Evolutionary conservation across 257 asterid genomes (phyloP).

Genomic region (Asclepias syriaca): DNA sequence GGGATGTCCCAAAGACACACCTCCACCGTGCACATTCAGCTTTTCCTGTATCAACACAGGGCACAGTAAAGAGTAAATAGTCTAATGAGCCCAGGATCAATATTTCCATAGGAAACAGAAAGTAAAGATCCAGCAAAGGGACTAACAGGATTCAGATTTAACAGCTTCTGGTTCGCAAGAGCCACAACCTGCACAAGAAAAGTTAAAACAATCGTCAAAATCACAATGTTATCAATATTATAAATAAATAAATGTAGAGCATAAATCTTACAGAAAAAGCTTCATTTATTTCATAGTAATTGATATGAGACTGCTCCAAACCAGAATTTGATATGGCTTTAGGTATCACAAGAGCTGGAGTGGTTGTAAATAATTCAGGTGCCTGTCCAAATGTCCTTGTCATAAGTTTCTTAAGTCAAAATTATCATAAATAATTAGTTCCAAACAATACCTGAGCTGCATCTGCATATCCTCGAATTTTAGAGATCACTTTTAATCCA

Average conservation of each 20-base stretch:
- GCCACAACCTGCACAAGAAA: slow-evolving; percentile 77
- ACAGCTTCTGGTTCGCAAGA: slow-evolving; percentile 72
- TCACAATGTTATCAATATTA: not conserved
- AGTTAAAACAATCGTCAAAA: slow-evolving; percentile 12
- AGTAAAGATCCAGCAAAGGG: slow-evolving; percentile 11
- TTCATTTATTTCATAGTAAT: slow-evolving; percentile 86
- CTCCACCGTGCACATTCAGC: slow-evolving; percentile 86
- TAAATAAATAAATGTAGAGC: not conserved
- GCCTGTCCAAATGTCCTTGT: slow-evolving; percentile 55
- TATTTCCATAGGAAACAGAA: not conserved
- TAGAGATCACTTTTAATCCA: slow-evolving; percentile 73
- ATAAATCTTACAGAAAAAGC: slow-evolving; percentile 76
- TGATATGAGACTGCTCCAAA: slow-evolving; percentile 60
- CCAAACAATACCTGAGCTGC: slow-evolving; percentile 72
- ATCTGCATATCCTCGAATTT: slow-evolving; percentile 83
- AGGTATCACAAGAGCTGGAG: slow-evolving; percentile 96
- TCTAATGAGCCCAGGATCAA: not conserved
- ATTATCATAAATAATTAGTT: not conserved
- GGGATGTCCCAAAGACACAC: slow-evolving; percentile 93
- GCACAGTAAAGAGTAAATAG: not conserved
- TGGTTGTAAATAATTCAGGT: slow-evolving; percentile 85
- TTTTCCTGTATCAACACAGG: slow-evolving; percentile 38
- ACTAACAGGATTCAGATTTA: slow-evolving; percentile 68
- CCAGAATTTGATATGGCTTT: slow-evolving; percentile 81
- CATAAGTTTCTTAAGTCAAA: slow-evolving; percentile 8